phyloP scores from a whole-genome alignment of 495 filamentous ascomycete species.

The Cryomyces minteri region DNA sequence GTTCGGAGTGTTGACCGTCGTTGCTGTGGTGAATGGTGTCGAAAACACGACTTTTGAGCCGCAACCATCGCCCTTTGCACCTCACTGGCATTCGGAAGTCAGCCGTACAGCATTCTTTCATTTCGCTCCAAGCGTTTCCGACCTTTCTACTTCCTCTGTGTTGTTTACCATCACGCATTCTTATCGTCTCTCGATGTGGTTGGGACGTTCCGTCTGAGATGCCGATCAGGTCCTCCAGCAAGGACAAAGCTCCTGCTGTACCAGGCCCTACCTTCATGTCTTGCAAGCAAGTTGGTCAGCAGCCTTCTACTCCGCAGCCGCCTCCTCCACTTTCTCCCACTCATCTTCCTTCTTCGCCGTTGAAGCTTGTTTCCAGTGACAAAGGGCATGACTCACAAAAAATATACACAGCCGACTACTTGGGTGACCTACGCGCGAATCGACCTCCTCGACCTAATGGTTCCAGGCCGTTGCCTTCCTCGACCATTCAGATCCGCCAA shows the following conservation, averaged over 20 bases:
- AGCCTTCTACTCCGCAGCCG: constrained; percentile 2
- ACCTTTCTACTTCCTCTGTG: no score
- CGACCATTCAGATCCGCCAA: constrained; percentile 18
- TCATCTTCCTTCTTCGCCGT: no score
- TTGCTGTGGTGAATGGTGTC: no score
- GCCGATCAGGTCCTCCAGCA: constrained; percentile 13
- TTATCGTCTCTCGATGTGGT: no score
- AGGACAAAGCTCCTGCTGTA: constrained; percentile 15
- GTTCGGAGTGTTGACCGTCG: no score
- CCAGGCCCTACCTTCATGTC: constrained; percentile 71
- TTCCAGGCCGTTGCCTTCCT: constrained; percentile 54
- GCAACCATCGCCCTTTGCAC: no score
- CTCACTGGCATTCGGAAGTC: no score
- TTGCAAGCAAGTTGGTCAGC: constrained; percentile 68
- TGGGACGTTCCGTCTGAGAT: not conserved
- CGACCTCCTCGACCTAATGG: constrained; percentile 41
- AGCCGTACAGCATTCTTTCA: no score
- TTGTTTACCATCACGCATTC: no score
- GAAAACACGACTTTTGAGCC: no score
- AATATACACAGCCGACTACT: constrained; percentile 42
- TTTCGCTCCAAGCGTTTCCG: no score
- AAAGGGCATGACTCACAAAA: constrained; percentile 12
- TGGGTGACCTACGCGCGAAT: constrained; percentile 65
- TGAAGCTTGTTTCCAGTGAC: constrained; percentile 2
- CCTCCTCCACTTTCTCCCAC: constrained; percentile 6